These are phyloP conservation scores for Dunaliella salina DNA, from an alignment of 163 green algal species.

Conservation along the genomic window DNA sequence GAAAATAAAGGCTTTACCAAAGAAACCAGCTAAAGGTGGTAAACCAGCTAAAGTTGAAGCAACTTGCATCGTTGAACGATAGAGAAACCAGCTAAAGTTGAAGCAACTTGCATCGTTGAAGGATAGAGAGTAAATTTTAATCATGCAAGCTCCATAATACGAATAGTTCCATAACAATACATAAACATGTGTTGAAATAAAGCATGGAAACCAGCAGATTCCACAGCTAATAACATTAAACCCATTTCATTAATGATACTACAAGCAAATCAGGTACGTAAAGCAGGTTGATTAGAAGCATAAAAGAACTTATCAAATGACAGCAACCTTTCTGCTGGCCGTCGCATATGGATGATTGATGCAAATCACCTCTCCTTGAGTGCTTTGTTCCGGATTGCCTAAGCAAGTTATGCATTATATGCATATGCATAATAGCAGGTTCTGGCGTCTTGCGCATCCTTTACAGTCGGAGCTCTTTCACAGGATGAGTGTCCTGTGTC, in stretches of 20 bases:
- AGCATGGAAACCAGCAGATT: slow-evolving; percentile 6
- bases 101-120: no score
- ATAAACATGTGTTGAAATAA: slow-evolving; percentile 10
- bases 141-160: no score
- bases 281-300: slow-evolving; percentile 9
- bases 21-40: slow-evolving; percentile 10
- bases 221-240: slow-evolving; percentile 12
- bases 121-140: slow-evolving; percentile 1
- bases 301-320: slow-evolving; percentile 5
- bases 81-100: slow-evolving; percentile 1
- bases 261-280: slow-evolving; percentile 7
- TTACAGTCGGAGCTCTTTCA: no score
- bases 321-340: no score
- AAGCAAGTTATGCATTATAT: no score
- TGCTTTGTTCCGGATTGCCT: no score
- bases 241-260: slow-evolving; percentile 6
- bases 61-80: no score
- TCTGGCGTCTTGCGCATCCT: no score
- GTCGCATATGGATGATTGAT: no score
- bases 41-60: slow-evolving; percentile 5
- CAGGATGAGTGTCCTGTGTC: no score
- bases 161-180: slow-evolving; percentile 10
- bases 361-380: no score
- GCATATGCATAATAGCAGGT: no score
- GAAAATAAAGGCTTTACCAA: slow-evolving; percentile 9